phyloP scores from a whole-genome alignment of 108 stramenopile genomes.

The Pelagomonas calceolata region DNA sequence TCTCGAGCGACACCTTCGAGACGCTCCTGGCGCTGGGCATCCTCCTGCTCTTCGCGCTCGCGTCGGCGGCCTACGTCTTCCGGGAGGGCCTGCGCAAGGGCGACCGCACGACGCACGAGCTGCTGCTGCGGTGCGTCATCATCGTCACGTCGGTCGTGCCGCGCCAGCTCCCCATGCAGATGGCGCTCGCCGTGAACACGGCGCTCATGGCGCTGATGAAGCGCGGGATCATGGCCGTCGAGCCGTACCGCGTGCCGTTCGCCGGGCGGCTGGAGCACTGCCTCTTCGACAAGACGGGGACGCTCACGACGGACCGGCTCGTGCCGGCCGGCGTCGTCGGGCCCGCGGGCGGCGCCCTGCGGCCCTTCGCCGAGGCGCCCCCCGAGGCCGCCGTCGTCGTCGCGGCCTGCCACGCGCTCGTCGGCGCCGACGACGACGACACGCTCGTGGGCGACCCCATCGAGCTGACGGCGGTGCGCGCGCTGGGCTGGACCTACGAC shows the following conservation, averaged over 20 bases:
- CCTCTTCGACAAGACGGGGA: slow-evolving; percentile 96
- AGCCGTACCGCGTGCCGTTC: slow-evolving; percentile 83
- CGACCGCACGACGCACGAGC: slow-evolving; percentile 74
- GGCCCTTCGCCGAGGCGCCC: no score
- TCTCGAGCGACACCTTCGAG: slow-evolving; percentile 80
- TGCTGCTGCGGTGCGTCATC: slow-evolving; percentile 83
- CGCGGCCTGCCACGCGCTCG: slow-evolving; percentile 78
- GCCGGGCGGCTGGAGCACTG: slow-evolving; percentile 89
- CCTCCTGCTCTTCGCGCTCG: slow-evolving; percentile 82
- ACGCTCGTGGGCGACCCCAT: slow-evolving; percentile 65
- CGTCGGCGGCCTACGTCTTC: slow-evolving; percentile 80
- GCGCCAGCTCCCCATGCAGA: slow-evolving; percentile 93
- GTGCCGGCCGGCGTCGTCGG: slow-evolving; percentile 81
- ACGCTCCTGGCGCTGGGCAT: slow-evolving; percentile 76
- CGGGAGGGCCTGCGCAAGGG: slow-evolving; percentile 75
- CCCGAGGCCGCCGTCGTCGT: slow-evolving; percentile 57
- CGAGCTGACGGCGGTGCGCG: slow-evolving; percentile 65
- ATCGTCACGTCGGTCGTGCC: slow-evolving; percentile 92
- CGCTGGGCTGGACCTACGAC: slow-evolving; percentile 61
- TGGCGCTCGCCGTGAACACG: slow-evolving; percentile 93
- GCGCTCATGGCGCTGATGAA: slow-evolving; percentile 93
- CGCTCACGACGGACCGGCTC: slow-evolving; percentile 89
- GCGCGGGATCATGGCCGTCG: slow-evolving; percentile 20
- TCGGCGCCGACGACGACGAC: slow-evolving; percentile 53
- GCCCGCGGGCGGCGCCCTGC: slow-evolving; percentile 5